Conservation (phyloP, 768 basidiomycete genomes). For the Suillus subaureus region DNA sequence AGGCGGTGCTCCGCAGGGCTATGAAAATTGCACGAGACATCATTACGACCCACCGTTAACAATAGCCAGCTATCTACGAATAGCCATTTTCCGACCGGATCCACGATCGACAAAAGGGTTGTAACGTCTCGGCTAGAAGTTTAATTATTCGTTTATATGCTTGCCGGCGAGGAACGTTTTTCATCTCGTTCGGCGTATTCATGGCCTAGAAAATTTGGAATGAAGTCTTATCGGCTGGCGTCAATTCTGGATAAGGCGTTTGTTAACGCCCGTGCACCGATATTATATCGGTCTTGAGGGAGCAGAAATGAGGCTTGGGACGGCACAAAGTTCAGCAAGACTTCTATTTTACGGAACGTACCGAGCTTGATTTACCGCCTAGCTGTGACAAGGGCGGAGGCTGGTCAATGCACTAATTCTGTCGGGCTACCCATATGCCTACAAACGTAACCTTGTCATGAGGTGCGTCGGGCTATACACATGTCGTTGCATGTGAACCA, state of each 20-base stretch:
- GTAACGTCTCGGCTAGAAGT: background rate
- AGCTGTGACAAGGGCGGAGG: background rate
- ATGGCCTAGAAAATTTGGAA: background rate
- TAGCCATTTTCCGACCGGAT: background rate
- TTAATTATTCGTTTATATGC: background rate
- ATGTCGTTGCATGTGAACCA: background rate
- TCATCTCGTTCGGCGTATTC: background rate
- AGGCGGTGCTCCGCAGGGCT: background rate
- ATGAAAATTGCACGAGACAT: background rate
- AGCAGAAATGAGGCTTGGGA: background rate
- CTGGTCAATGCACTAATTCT: background rate
- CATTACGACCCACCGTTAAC: background rate
- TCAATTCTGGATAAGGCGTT: background rate
- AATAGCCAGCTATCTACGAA: background rate
- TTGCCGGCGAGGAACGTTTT: background rate
- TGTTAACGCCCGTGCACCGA: background rate
- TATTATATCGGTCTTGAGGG: background rate
- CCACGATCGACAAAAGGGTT: background rate
- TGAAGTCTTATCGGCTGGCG: background rate
- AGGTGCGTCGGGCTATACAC: background rate
- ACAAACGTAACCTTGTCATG: background rate
- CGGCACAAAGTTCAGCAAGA: background rate
- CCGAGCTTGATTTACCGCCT: background rate
- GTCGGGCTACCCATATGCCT: background rate
- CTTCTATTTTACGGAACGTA: background rate